Evolutionary conservation across 129 eudicot genomes (phyloP).

Genomic region (Calendula officinalis): DNA sequence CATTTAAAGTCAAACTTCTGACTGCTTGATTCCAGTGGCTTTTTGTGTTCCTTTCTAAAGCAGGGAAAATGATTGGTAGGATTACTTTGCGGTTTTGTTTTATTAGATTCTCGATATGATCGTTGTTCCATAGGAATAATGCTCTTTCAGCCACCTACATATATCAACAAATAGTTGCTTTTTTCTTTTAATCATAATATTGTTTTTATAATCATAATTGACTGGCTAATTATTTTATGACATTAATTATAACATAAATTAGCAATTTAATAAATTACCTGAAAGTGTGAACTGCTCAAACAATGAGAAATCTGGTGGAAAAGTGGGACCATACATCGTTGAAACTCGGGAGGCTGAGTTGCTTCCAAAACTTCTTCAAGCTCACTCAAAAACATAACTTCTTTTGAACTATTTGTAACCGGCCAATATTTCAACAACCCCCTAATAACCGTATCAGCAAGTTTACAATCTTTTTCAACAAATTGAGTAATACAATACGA

Average conservation of each 20-base stretch:
- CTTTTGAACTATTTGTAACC: slow-evolving; percentile 68
- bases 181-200: not conserved
- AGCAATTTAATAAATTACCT: slow-evolving; percentile 38
- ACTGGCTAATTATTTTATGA: no score
- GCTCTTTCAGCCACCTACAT: slow-evolving; percentile 85
- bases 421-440: slow-evolving; percentile 84
- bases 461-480: slow-evolving; percentile 80
- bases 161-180: slow-evolving; percentile 3
- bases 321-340: slow-evolving; percentile 78
- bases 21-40: slow-evolving; percentile 86
- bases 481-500: slow-evolving; percentile 79
- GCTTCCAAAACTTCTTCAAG: slow-evolving; percentile 85
- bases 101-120: slow-evolving; percentile 72
- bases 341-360: slow-evolving; percentile 73
- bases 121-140: slow-evolving; percentile 79
- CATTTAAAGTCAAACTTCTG: slow-evolving; percentile 64
- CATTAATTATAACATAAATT: not conserved
- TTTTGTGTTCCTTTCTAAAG: slow-evolving; percentile 66
- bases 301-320: slow-evolving; percentile 68
- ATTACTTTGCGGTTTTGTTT: slow-evolving; percentile 79
- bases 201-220: not conserved
- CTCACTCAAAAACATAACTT: slow-evolving; percentile 75
- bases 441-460: slow-evolving; percentile 81
- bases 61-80: slow-evolving; percentile 67
- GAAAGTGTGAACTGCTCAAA: slow-evolving; percentile 78